Base-by-base conservation (phyloP, 495 filamentous ascomycete genomes). In the Aspergillus nanangensis region DNA sequence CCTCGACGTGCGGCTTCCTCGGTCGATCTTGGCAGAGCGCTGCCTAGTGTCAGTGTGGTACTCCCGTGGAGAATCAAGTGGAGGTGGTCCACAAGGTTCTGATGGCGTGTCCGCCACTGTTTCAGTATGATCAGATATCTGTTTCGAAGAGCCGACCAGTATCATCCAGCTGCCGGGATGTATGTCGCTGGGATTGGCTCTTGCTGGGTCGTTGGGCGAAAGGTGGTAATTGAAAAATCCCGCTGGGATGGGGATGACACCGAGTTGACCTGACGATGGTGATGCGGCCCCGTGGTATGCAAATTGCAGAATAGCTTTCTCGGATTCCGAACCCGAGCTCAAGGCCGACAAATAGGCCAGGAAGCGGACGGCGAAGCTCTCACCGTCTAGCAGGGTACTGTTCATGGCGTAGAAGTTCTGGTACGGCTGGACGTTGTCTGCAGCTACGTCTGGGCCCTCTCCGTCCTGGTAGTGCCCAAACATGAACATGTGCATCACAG, bases 271-370 rank as follows among this genome's bases (percentile, higher is more conserved):
- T 38, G 36, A 22, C 37, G 8, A 31, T 39, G 24, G 15, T 31
- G 47, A 48, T 33, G 17, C 37, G 5, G 29, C 34, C 24, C 34
- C 47, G 22, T 40, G 13, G 33, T 41, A 44, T 44, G 52, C 47
- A 7, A 55, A 38, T 51, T 44, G 52, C 35, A 55, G 47, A 44
- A 55, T 51, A 33, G 47, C 52, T 32, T 55, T 41, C 38, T 55
- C 36, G 18, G 46, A 27, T 33, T 39, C 47, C 11, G 31, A 44
- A n/a, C 29, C 39, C 43, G 47, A 32, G 21, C 47, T 44, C 10
- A 55, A 19, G 36, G 52, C 38, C 8, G 39, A 27, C 37, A 51
- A 48, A 34, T 55, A 55, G 29, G n/a, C 17, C 15, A 55, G 34
- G 29, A 55, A 55, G 29, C 47, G 52, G 44, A 51, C 29, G 11